Percentiles rank a stretch among this genome's conserved stretches.
Conservation (phyloP, 2,329 filamentous ascomycete species). For the Clarireedia hainanense region DNA sequence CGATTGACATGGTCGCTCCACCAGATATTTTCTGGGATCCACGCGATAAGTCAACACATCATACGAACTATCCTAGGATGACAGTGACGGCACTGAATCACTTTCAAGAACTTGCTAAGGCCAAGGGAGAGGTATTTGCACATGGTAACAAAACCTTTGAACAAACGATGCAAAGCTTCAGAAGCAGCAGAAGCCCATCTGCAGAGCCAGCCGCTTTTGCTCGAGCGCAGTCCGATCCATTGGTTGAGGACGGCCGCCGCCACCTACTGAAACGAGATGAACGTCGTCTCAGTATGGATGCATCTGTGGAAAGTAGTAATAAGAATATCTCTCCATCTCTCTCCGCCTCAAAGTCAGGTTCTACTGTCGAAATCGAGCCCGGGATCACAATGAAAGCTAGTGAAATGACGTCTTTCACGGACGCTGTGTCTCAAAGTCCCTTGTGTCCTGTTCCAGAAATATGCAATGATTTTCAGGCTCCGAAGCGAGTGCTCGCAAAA, state of each 20-base stretch:
- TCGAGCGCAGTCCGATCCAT: slow-evolving; percentile 23
- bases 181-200: slow-evolving; percentile 22
- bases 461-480: slow-evolving; percentile 22
- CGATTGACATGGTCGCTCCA: slow-evolving; percentile 48
- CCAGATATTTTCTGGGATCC: slow-evolving; percentile 52
- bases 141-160: slow-evolving; percentile 42
- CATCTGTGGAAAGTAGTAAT: slow-evolving; percentile 7
- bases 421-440: neutral
- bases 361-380: too few species aligned
- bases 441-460: slow-evolving; percentile 7
- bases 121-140: slow-evolving; percentile 44
- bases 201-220: slow-evolving; percentile 15
- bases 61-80: slow-evolving; percentile 57
- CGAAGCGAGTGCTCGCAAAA: slow-evolving; percentile 49
- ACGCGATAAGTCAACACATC: slow-evolving; percentile 47
- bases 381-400: neutral
- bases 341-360: slow-evolving; percentile 2
- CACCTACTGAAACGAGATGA: slow-evolving; percentile 26
- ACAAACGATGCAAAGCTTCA: slow-evolving; percentile 24
- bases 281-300: slow-evolving; percentile 16
- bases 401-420: neutral
- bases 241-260: slow-evolving; percentile 19
- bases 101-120: slow-evolving; percentile 44
- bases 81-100: slow-evolving; percentile 49
- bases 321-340: slow-evolving; percentile 9